Evolutionary conservation across 169 alveolate genomes (phyloP).

Genomic region (Perkinsus olseni): DNA sequence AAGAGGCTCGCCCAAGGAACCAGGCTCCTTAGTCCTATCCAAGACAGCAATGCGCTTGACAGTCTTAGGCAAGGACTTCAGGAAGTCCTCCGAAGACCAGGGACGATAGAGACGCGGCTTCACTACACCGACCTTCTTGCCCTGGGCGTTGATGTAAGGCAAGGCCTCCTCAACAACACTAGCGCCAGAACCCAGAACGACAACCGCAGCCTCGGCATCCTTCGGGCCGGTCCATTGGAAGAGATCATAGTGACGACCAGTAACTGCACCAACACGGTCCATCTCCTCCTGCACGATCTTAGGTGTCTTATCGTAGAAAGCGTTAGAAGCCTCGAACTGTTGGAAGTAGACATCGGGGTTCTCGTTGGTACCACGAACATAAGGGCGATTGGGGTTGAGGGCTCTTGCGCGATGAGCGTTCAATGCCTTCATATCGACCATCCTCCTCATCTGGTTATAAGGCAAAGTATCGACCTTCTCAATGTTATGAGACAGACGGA

Average conservation of each 20-base stretch:
- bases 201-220: conserved; percentile 33
- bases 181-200: conserved; percentile 51
- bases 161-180: conserved; percentile 40
- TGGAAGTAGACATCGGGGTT: conserved; percentile 47
- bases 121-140: conserved; percentile 37
- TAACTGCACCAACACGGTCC: conserved; percentile 32
- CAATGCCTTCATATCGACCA: not conserved
- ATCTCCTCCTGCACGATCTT: conserved; percentile 35
- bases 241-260: conserved; percentile 40
- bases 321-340: conserved; percentile 41
- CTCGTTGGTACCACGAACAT: conserved; percentile 45
- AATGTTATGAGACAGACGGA: conserved; percentile 43
- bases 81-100: conserved; percentile 41
- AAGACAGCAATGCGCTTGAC: conserved; percentile 37
- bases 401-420: conserved; percentile 16
- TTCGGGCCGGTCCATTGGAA: conserved; percentile 39
- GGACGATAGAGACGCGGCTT: conserved; percentile 50
- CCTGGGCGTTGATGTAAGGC: not conserved
- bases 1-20: conserved; percentile 46
- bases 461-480: conserved; percentile 28
- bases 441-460: not conserved
- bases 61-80: conserved; percentile 35
- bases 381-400: conserved; percentile 48
- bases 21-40: conserved; percentile 44
- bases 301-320: conserved; percentile 38